phyloP scores from a whole-genome alignment of 257 asterid genomes.

The Anisodus acutangulus region DNA sequence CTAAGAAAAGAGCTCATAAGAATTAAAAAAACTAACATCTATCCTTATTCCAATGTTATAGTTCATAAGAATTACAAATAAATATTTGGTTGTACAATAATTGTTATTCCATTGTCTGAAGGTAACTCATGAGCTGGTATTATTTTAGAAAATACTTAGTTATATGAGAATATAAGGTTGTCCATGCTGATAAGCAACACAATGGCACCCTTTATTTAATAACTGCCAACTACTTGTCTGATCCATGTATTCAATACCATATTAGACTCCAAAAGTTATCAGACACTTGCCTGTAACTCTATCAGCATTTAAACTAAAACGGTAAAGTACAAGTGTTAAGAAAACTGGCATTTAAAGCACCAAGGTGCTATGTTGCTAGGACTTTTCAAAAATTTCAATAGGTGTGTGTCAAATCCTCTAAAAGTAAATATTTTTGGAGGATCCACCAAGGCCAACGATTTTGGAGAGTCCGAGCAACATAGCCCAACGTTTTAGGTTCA shows the following conservation, averaged over 20 bases:
- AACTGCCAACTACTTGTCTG: slow-evolving; percentile 34
- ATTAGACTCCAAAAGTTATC: slow-evolving; percentile 42
- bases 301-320: background rate
- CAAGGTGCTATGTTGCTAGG: slow-evolving; percentile 26
- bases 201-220: slow-evolving; percentile 29
- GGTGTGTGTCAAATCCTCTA: too few relatives aligned
- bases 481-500: too few relatives aligned
- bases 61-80: background rate
- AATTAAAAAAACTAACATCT: background rate
- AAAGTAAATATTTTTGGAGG: too few relatives aligned
- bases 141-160: slow-evolving; percentile 23
- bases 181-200: slow-evolving; percentile 25
- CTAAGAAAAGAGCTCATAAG: background rate
- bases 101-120: background rate
- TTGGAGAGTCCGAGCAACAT: too few relatives aligned
- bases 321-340: background rate
- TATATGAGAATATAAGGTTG: slow-evolving; percentile 21
- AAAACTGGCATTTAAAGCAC: background rate
- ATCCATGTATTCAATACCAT: slow-evolving; percentile 15
- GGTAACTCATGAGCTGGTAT: slow-evolving; percentile 18
- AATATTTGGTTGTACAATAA: slow-evolving; percentile 18
- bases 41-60: background rate
- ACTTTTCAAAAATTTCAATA: too few relatives aligned
- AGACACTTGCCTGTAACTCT: background rate
- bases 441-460: too few relatives aligned